These are phyloP conservation scores for Hansenula lynferdii DNA, from an alignment of 1,139 yeast species.

Conservation along the genomic window DNA sequence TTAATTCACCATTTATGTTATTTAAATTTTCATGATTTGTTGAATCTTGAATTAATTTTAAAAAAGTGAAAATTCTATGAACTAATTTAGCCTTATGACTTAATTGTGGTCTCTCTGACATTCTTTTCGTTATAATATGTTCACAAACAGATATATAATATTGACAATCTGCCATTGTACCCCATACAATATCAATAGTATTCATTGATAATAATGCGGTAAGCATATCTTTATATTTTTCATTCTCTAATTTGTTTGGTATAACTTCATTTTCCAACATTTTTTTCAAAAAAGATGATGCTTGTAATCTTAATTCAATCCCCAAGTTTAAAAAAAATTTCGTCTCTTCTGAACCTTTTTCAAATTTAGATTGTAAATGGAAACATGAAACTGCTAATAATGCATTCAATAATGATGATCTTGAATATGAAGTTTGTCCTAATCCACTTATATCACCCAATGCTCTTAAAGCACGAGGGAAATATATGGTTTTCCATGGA, in stretches of 20 bases:
- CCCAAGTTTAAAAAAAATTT: slow-evolving; percentile 69
- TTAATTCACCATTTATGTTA: slow-evolving; percentile 11
- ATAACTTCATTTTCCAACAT: slow-evolving; percentile 42
- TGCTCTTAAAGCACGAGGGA: slow-evolving; percentile 63
- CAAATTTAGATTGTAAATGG: slow-evolving; percentile 67
- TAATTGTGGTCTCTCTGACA: slow-evolving; percentile 58
- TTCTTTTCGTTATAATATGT: slow-evolving; percentile 63
- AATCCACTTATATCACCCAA: slow-evolving; percentile 70
- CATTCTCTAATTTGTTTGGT: slow-evolving; percentile 38
- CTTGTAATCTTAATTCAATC: slow-evolving; percentile 68
- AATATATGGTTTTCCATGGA: slow-evolving; percentile 84
- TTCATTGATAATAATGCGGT: slow-evolving; percentile 86
- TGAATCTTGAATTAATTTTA: slow-evolving; percentile 58
- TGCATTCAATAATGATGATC: slow-evolving; percentile 76
- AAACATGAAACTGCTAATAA: slow-evolving; percentile 79
- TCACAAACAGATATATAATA: slow-evolving; percentile 76
- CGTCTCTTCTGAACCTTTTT: slow-evolving; percentile 43
- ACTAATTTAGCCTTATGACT: slow-evolving; percentile 73
- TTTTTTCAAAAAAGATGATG: slow-evolving; percentile 59
- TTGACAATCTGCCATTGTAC: slow-evolving; percentile 84
- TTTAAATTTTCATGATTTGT: slow-evolving; percentile 18
- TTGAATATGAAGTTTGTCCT: slow-evolving; percentile 72
- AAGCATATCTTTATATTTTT: slow-evolving; percentile 78
- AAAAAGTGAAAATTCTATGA: slow-evolving; percentile 73
- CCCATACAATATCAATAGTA: slow-evolving; percentile 86